Conservation (phyloP, 345 rosid species). For the Punica granatum region DNA sequence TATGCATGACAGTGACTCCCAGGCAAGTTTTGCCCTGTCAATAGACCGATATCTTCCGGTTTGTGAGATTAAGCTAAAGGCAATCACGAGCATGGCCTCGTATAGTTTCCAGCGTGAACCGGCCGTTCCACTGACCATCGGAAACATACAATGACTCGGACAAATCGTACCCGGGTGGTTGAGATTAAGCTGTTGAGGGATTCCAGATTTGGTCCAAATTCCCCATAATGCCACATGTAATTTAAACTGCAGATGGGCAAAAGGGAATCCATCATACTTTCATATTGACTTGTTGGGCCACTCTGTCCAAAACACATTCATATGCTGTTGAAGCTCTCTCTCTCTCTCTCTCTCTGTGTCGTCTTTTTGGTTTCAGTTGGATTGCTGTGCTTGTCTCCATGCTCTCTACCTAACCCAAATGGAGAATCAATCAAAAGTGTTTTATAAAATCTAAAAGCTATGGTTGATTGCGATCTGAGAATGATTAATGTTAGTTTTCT, state of each 20-base stretch:
- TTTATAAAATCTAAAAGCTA: not conserved
- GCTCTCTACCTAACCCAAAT: slow-evolving; percentile 1
- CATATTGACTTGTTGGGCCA: not conserved
- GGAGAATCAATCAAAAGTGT: not conserved
- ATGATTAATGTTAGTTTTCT: not conserved
- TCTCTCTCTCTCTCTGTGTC: not conserved
- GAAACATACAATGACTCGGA: too few relatives aligned
- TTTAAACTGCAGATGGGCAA: not conserved
- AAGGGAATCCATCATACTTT: not conserved
- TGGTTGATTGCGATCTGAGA: not conserved
- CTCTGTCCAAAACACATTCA: not conserved
- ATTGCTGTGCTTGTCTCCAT: slow-evolving; percentile 1
- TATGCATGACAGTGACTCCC: not conserved
- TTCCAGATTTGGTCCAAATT: not conserved
- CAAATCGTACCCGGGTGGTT: not conserved
- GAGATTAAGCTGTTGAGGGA: not conserved
- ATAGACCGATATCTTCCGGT: not conserved
- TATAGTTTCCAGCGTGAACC: not conserved
- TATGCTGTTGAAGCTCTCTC: not conserved
- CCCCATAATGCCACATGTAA: not conserved
- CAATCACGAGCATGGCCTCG: not conserved
- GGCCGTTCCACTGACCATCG: too few relatives aligned
- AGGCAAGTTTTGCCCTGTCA: not conserved
- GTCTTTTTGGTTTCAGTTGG: not conserved
- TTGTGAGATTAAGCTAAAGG: too few relatives aligned